Base-by-base conservation (phyloP, 202 grass and related monocot genomes). In the Alloteropsis angusta region DNA sequence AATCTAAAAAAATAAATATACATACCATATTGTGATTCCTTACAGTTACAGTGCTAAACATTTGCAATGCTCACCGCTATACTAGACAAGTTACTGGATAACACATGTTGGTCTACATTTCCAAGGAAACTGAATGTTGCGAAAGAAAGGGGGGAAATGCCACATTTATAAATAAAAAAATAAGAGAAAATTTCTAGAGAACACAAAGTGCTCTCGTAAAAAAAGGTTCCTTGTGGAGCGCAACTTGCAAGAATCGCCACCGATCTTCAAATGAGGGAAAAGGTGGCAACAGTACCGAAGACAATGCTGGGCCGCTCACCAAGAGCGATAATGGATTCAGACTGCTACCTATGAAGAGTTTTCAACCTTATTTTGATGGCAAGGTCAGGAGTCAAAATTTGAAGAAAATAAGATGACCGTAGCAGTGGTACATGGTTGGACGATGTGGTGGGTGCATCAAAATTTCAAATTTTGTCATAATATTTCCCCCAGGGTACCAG, bases 181-280 rank as follows among this genome's bases (percentile, higher is more conserved):
- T 30, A 30, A 30, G 28, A 13, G 0, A 3, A 41, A 22, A 30
- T 13, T 57, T 83, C 74, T 7, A 70, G 25, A 45, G 19, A 67
- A 80, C 19, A 80, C 9, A 76, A 64, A 64, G 41, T 41, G 62
- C 12, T 63, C 18, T 3, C 6, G 62, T 71, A 23, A 41, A 77
- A 63, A 62, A 43, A 42, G 19, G 68, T 53, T 18, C 7, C 3
- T 11, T 54, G 41, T 45, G 70, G 15, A 21, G 34, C 32, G 75
- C 53, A 62, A 69, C 25, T 83, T 62, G 80, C 46, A 85, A 34
- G 42, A 50, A 64, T 57, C 48, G 45, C 41, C 23, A 70, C 43
- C 48, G 17, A 21, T 30, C 49, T 19, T 73, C 23, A 73, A 57
- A 80, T 56, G 39, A 17, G 73, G 68, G 36, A 57, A 79, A 66